Conservation (phyloP, 2,329 filamentous ascomycete genomes). For the Cordyceps cateniannulata region DNA sequence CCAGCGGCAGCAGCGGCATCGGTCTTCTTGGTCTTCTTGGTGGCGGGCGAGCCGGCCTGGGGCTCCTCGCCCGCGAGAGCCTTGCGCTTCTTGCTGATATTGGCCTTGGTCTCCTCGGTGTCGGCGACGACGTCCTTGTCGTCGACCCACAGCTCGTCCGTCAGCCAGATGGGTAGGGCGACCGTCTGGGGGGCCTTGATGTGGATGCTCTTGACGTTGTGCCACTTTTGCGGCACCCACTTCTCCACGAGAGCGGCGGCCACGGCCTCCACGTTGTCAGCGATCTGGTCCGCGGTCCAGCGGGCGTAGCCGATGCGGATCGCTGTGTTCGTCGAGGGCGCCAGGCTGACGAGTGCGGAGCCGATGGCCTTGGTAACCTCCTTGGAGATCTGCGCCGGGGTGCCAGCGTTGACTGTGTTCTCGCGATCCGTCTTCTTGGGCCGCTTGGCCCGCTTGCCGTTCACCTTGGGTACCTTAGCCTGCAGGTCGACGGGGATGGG, state of each 20-base stretch:
- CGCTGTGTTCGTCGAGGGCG: slow-evolving; percentile 71
- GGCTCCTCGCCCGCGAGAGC: slow-evolving; percentile 30
- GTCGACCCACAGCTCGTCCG: slow-evolving; percentile 85
- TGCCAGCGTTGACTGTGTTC: slow-evolving; percentile 40
- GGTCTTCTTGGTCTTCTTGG: slow-evolving; percentile 31
- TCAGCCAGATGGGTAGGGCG: slow-evolving; percentile 89
- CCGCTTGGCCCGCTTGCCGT: slow-evolving; percentile 51
- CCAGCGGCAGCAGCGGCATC: slow-evolving; percentile 15
- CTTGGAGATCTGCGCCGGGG: slow-evolving; percentile 61
- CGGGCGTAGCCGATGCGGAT: slow-evolving; percentile 71
- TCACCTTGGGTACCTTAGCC: slow-evolving; percentile 53
- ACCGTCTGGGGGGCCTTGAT: slow-evolving; percentile 87
- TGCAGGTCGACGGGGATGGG: slow-evolving; percentile 76
- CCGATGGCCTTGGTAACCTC: slow-evolving; percentile 75
- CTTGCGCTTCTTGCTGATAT: slow-evolving; percentile 61
- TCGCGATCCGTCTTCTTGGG: slow-evolving; percentile 41
- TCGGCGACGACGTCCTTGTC: slow-evolving; percentile 65
- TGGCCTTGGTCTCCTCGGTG: slow-evolving; percentile 48
- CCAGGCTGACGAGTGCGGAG: slow-evolving; percentile 74
- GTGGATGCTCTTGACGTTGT: slow-evolving; percentile 75
- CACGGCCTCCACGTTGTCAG: slow-evolving; percentile 73
- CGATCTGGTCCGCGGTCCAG: slow-evolving; percentile 68
- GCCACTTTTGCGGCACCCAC: slow-evolving; percentile 81
- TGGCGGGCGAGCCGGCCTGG: slow-evolving; percentile 17
- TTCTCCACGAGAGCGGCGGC: slow-evolving; percentile 64